These are phyloP conservation scores for Boletus sp. DNA, from an alignment of 768 basidiomycete genomes.

Conservation along the genomic window DNA sequence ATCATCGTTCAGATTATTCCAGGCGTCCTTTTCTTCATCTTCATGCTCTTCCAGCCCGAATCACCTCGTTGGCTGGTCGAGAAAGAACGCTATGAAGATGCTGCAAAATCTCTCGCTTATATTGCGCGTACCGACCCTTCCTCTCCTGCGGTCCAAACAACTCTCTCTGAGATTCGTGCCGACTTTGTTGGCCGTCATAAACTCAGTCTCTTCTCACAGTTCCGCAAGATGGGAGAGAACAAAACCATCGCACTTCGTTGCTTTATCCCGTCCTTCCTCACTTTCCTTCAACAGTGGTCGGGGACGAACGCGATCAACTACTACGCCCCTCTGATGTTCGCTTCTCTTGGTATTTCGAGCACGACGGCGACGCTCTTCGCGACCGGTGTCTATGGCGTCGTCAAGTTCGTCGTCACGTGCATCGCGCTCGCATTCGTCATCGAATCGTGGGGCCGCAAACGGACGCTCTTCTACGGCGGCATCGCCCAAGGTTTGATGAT, in stretches of 20 bases:
- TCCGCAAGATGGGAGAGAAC: slow-evolving; percentile 35
- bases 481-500: slow-evolving; percentile 36
- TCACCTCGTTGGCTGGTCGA: slow-evolving; percentile 44
- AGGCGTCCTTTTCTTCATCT: slow-evolving; percentile 33
- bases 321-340: slow-evolving; percentile 38
- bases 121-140: slow-evolving; percentile 23
- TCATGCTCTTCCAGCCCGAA: slow-evolving; percentile 41
- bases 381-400: slow-evolving; percentile 42
- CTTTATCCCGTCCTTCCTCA: slow-evolving; percentile 32
- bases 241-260: slow-evolving; percentile 30
- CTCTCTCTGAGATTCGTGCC: slow-evolving; percentile 35
- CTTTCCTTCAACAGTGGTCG: slow-evolving; percentile 40
- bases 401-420: slow-evolving; percentile 35
- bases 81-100: slow-evolving; percentile 34
- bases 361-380: slow-evolving; percentile 35
- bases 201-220: slow-evolving; percentile 25
- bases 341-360: slow-evolving; percentile 33
- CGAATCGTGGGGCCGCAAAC: slow-evolving; percentile 40
- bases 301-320: slow-evolving; percentile 45
- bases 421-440: slow-evolving; percentile 37
- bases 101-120: slow-evolving; percentile 31
- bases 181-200: slow-evolving; percentile 34
- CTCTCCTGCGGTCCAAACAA: slow-evolving; percentile 30
- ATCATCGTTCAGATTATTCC: slow-evolving; percentile 42
- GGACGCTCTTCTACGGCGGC: slow-evolving; percentile 36